Base-by-base conservation (phyloP, 2,329 filamentous ascomycete genomes). In the Paecilomyces sp. region DNA sequence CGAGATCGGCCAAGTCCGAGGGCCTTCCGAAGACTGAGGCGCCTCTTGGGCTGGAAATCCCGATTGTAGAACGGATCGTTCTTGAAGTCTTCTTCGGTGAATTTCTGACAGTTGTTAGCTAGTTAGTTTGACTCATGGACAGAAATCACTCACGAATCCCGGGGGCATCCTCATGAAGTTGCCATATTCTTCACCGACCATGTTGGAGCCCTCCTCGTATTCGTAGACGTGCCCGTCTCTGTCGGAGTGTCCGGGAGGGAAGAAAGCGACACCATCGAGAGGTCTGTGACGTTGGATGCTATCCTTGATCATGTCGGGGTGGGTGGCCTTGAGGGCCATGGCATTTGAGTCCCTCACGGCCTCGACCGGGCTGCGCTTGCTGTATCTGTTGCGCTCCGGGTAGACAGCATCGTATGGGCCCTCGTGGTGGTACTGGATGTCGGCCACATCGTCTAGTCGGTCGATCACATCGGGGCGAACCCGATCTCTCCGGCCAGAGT, bases 351-450 rank as follows among this genome's bases (percentile, higher is more conserved):
- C 81, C 59, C 80, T 79, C 4, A 96, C 83, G 1, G 92, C 93
- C 30, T 89, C 91, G 7, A 97, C 77, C 0, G 93, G 92, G 2
- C 90, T 87, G 60, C 72, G 76, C 58, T 80, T 77, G 66, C 79
- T 81, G 67, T 85, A 80, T 3, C 77, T 80, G 75, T 97, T 97
- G 55, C 90, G 84, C 12, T 89, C 85, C 1, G 88, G 80, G 57
- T 91, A 81, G 1, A 90, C 88, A 9, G 92, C 91, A 71, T 97
- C 93, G 67, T 90, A 97, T 0, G 93, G 93, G 0, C 93, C 92
- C 64, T 88, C 90, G 68, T 97, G 93, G 73, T 97, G 93, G 74
- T 96, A 96, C 2, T 82, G 76, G 18, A 81, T 82, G 56, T 84
- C 83, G n/a, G 83, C 74, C 2, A 82, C 78, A 57, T 79, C 81